Percentiles rank a stretch among this genome's conserved stretches.
These are phyloP conservation scores for Skeletonema tropicum DNA, from an alignment of 108 stramenopile species.

Conservation along the genomic window DNA sequence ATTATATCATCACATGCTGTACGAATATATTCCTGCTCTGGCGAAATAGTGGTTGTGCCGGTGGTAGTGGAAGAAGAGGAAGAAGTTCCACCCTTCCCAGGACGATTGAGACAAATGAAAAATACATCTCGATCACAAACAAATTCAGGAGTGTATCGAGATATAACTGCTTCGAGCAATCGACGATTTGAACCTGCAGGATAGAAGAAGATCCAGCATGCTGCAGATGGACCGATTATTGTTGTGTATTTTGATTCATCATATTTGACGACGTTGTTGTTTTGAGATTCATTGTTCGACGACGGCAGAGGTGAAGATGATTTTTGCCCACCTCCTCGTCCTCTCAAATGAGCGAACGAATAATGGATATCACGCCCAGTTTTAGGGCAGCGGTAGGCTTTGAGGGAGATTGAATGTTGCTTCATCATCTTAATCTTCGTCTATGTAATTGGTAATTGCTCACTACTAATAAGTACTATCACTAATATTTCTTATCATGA, in stretches of 20 bases:
- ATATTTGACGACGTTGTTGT: background rate
- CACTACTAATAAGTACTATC: too few species aligned
- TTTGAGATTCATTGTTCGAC: background rate
- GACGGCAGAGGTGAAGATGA: background rate
- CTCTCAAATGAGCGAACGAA: slow-evolving; percentile 13
- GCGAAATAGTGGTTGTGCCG: background rate
- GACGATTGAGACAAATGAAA: slow-evolving; percentile 36
- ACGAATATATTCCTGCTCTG: slow-evolving; percentile 12
- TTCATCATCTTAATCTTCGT: background rate
- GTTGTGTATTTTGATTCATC: background rate
- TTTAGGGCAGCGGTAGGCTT: slow-evolving; percentile 12
- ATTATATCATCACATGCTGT: slow-evolving; percentile 27
- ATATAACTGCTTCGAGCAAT: slow-evolving; percentile 15
- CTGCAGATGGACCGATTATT: background rate
- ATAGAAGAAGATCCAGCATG: slow-evolving; percentile 35
- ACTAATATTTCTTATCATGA: too few species aligned
- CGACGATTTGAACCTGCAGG: slow-evolving; percentile 33
- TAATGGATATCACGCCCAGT: slow-evolving; percentile 27
- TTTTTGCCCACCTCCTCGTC: slow-evolving; percentile 1
- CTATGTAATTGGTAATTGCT: too few species aligned
- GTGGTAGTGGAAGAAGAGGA: background rate
- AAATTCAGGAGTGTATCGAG: slow-evolving; percentile 20
- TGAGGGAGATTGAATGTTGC: slow-evolving; percentile 17
- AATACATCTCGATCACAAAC: slow-evolving; percentile 17
- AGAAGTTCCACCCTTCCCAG: slow-evolving; percentile 37